phyloP scores from a whole-genome alignment of 2,329 filamentous ascomycete genomes.

The Metarhizium robertsii region DNA sequence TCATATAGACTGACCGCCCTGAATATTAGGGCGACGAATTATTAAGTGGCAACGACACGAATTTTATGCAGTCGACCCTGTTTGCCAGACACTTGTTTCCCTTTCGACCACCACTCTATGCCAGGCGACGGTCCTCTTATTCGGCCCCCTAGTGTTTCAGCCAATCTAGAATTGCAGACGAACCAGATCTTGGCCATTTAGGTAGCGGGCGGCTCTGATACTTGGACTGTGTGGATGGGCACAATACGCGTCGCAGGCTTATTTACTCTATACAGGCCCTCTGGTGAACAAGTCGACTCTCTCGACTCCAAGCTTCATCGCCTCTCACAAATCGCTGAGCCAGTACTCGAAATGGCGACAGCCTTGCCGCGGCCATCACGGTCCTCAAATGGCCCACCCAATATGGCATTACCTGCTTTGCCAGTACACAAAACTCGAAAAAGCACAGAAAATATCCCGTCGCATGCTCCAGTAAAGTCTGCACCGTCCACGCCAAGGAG shows the following conservation, averaged over 20 bases:
- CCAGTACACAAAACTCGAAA: slow-evolving; percentile 66
- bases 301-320: not conserved
- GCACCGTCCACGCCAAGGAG: slow-evolving; percentile 44
- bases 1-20: slow-evolving; percentile 1
- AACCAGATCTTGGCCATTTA: not conserved
- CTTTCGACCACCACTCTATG: not conserved
- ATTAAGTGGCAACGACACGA: not conserved
- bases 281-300: not conserved
- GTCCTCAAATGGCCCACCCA: slow-evolving; percentile 61
- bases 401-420: slow-evolving; percentile 62
- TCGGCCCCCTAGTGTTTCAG: not conserved
- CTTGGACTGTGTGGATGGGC: slow-evolving; percentile 4
- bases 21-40: not conserved
- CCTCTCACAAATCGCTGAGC: not conserved
- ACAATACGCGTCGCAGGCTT: not conserved
- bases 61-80: not conserved
- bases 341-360: slow-evolving; percentile 27
- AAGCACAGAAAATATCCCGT: slow-evolving; percentile 43
- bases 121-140: not conserved
- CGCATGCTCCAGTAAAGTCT: slow-evolving; percentile 25
- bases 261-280: not conserved
- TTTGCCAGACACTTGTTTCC: not conserved
- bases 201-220: not conserved
- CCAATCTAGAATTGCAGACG: not conserved
- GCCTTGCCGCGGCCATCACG: slow-evolving; percentile 58